phyloP scores from a whole-genome alignment of 1,284 basidiomycete species.

The Sporisorium scitamineum region DNA sequence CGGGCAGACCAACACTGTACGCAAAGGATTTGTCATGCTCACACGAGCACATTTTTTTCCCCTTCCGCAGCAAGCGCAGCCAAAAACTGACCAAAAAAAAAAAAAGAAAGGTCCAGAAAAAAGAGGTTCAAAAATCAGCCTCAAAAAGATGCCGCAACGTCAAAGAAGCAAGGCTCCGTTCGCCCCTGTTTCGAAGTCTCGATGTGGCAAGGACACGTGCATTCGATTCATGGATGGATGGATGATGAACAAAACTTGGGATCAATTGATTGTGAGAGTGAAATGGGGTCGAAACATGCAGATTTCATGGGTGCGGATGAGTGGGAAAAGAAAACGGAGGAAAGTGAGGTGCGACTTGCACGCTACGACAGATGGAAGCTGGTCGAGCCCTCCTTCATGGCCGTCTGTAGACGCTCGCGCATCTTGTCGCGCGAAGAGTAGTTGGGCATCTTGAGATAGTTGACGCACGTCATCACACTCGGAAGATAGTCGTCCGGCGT shows the following conservation, averaged over 20 bases:
- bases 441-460: slow-evolving; percentile 71
- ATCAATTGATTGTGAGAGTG: not conserved
- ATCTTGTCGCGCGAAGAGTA: slow-evolving; percentile 64
- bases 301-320: not conserved
- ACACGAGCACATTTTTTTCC: slow-evolving; percentile 2
- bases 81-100: no score
- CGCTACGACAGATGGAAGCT: slow-evolving; percentile 66
- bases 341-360: no score
- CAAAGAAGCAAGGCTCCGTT: no score
- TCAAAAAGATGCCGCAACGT: no score
- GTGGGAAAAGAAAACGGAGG: no score
- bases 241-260: not conserved
- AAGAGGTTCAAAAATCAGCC: no score
- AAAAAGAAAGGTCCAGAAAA: not conserved
- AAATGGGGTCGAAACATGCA: not conserved
- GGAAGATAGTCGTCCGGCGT: slow-evolving; percentile 94
- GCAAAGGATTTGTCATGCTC: slow-evolving; percentile 6
- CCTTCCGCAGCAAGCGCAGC: not conserved
- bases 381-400: slow-evolving; percentile 65
- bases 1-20: not conserved
- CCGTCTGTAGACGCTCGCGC: slow-evolving; percentile 58
- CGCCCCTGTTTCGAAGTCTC: no score
- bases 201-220: not conserved
- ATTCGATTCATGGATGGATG: not conserved
- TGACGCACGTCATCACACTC: slow-evolving; percentile 98